These are phyloP conservation scores for Fomes fomentarius DNA, from an alignment of 1,284 basidiomycete genomes.

Conservation along the genomic window DNA sequence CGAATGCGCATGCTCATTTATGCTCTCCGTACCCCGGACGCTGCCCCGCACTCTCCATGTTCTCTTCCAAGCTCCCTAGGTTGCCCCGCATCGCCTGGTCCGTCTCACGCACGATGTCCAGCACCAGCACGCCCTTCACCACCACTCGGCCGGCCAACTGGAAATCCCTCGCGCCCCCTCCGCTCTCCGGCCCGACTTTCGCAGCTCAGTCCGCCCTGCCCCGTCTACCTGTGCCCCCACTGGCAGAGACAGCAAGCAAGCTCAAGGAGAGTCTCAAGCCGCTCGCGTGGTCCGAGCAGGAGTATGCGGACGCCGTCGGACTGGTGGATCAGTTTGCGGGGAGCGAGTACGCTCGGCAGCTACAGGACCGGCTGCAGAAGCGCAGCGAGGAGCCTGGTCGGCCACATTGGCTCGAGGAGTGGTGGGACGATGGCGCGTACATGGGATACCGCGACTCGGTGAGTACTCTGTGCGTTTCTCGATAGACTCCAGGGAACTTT, in stretches of 20 bases:
- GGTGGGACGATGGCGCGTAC: slow-evolving; percentile 81
- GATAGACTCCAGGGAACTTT: no score
- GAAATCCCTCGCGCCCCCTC: slow-evolving; percentile 47
- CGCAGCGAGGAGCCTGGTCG: slow-evolving; percentile 46
- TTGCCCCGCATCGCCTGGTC: slow-evolving; percentile 20
- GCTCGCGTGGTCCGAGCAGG: slow-evolving; percentile 61
- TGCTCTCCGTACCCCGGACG: neutral
- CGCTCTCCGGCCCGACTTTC: slow-evolving; percentile 42
- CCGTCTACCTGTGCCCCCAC: slow-evolving; percentile 65
- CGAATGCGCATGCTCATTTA: slow-evolving; percentile 3
- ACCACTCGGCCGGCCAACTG: slow-evolving; percentile 38
- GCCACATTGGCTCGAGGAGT: slow-evolving; percentile 78
- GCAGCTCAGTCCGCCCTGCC: slow-evolving; percentile 50
- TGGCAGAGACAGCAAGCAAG: slow-evolving; percentile 56
- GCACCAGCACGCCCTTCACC: slow-evolving; percentile 12
- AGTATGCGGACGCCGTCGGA: slow-evolving; percentile 52
- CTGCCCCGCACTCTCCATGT: slow-evolving; percentile 10
- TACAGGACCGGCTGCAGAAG: slow-evolving; percentile 61
- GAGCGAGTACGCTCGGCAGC: slow-evolving; percentile 47
- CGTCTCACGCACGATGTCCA: slow-evolving; percentile 27
- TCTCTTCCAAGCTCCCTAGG: slow-evolving; percentile 12
- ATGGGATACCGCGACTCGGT: slow-evolving; percentile 79
- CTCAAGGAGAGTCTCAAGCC: slow-evolving; percentile 67
- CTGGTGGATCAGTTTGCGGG: slow-evolving; percentile 68
- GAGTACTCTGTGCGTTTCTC: neutral